Evolutionary conservation across 139 green algal species (phyloP).

Genomic region (Raphidocelis subcapitata): DNA sequence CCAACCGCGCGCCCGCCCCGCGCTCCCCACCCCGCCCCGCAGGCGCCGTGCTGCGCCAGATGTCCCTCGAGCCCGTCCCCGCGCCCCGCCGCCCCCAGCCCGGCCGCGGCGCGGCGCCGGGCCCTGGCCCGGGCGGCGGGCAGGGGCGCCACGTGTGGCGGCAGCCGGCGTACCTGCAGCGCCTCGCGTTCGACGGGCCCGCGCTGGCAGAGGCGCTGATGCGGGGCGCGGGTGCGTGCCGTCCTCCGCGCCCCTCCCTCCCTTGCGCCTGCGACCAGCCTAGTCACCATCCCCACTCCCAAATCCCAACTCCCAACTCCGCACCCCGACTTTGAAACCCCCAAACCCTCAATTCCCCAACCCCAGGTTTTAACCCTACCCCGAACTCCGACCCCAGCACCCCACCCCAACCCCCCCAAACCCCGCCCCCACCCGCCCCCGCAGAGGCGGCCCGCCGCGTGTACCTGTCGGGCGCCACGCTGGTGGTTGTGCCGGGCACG

Average conservation of each 20-base stretch:
- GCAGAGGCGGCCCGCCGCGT: conserved; percentile 28
- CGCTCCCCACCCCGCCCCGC: background rate
- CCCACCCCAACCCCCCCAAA: too few relatives aligned
- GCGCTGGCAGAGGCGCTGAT: conserved; percentile 44
- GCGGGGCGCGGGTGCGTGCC: background rate
- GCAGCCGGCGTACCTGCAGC: conserved; percentile 12
- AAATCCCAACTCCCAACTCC: too few relatives aligned
- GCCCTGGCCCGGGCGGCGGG: background rate
- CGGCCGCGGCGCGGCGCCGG: background rate
- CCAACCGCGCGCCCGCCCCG: too few relatives aligned
- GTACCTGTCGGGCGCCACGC: conserved; percentile 85
- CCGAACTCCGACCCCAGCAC: too few relatives aligned
- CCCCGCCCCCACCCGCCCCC: too few relatives aligned
- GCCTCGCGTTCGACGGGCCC: conserved; percentile 44
- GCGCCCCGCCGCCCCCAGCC: background rate
- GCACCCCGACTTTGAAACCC: too few relatives aligned
- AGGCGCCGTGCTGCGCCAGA: background rate
- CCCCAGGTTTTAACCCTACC: too few relatives aligned
- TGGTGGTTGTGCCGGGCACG: conserved; percentile 85
- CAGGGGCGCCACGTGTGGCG: conserved; percentile 27
- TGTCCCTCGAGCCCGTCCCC: background rate
- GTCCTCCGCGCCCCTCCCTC: background rate
- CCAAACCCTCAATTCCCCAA: too few relatives aligned
- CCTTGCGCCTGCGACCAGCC: background rate
- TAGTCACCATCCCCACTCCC: too few relatives aligned